phyloP scores from a whole-genome alignment of 805 yeast genomes.

The Ogataea minuta region DNA sequence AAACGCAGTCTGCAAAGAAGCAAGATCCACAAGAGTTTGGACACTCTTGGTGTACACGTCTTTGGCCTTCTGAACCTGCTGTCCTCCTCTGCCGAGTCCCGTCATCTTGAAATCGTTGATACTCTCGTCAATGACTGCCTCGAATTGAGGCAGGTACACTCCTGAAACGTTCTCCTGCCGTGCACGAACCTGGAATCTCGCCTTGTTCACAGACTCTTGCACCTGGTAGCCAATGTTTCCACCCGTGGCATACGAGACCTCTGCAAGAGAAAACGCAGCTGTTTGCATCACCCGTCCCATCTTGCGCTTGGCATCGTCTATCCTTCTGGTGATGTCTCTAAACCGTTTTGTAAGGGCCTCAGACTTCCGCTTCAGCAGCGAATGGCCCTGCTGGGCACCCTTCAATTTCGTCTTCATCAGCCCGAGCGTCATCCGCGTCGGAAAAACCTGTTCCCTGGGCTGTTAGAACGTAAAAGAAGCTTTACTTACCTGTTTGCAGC shows the following conservation, averaged over 20 bases:
- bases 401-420: constrained; percentile 92
- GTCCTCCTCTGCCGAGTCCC: constrained; percentile 98
- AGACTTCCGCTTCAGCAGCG: constrained; percentile 88
- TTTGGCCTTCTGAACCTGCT: constrained; percentile 93
- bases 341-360: constrained; percentile 96
- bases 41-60: constrained; percentile 92
- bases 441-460: constrained; percentile 85
- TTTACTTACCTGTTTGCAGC: constrained; percentile 28
- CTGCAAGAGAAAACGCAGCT: constrained; percentile 96
- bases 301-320: constrained; percentile 92
- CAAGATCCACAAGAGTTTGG: constrained; percentile 94
- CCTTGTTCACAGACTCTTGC: constrained; percentile 87
- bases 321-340: constrained; percentile 90
- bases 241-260: constrained; percentile 96
- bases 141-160: constrained; percentile 90
- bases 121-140: constrained; percentile 74
- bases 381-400: constrained; percentile 97
- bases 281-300: constrained; percentile 99
- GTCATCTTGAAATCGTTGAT: constrained; percentile 95
- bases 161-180: constrained; percentile 96
- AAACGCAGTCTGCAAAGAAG: constrained; percentile 95
- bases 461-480: constrained; percentile 2
- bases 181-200: constrained; percentile 87
- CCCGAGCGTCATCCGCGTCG: constrained; percentile 96
- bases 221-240: constrained; percentile 94